These are phyloP conservation scores for Glaciozyma martinii DNA, from an alignment of 768 basidiomycete species.

Conservation along the genomic window DNA sequence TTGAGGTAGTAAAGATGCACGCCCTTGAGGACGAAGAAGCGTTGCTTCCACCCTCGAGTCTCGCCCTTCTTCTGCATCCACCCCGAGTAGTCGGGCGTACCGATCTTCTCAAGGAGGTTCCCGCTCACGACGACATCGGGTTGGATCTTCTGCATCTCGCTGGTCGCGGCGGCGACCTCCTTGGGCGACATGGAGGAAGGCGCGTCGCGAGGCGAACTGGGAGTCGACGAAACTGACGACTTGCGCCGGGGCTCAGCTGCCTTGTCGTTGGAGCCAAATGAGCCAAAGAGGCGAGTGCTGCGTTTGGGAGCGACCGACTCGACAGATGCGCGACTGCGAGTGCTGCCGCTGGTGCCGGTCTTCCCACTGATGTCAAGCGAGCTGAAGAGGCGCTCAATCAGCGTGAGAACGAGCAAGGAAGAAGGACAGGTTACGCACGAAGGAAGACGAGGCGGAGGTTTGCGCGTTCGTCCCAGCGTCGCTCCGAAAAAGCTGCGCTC, in stretches of 20 bases:
- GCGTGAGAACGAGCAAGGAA: neutral
- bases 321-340: conserved; percentile 2
- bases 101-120: conserved; percentile 82
- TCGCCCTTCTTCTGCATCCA: conserved; percentile 97
- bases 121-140: conserved; percentile 10
- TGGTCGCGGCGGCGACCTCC: conserved; percentile 12
- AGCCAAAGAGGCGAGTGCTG: conserved; percentile 25
- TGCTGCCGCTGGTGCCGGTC: no score
- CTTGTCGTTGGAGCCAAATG: neutral
- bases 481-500: conserved; percentile 60
- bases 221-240: conserved; percentile 4
- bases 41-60: conserved; percentile 76
- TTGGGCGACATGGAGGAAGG: conserved; percentile 25
- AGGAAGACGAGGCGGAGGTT: conserved; percentile 26
- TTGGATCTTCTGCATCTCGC: conserved; percentile 17
- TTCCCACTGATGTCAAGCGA: no score
- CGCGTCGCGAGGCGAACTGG: conserved; percentile 11
- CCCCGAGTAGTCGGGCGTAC: conserved; percentile 75
- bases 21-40: conserved; percentile 90
- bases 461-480: conserved; percentile 35
- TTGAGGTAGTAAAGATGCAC: conserved; percentile 78
- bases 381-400: neutral
- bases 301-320: conserved; percentile 10
- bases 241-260: no score
- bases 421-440: conserved; percentile 5